phyloP scores from a whole-genome alignment of 2,329 filamentous ascomycete species.

The Talaromyces islandicus region DNA sequence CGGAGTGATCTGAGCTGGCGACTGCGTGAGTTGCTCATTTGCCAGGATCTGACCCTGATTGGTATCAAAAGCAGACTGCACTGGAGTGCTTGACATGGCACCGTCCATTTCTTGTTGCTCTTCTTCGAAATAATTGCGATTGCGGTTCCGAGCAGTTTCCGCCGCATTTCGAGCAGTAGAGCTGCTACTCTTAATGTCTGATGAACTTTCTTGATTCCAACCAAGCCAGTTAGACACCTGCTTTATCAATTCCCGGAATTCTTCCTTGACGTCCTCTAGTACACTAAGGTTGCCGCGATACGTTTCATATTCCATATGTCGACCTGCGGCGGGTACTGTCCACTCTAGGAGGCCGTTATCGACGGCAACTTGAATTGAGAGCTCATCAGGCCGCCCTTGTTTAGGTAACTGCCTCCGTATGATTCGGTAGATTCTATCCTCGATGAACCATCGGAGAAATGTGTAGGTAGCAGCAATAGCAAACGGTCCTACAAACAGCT shows the following conservation, averaged over 20 bases:
- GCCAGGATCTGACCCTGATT: constrained; percentile 19
- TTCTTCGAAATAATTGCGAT: background rate
- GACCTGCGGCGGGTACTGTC: constrained; percentile 35
- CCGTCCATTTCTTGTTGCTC: background rate
- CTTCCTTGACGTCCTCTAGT: constrained; percentile 31
- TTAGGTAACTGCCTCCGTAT: constrained; percentile 37
- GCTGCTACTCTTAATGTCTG: constrained; percentile 12
- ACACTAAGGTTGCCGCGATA: constrained; percentile 31
- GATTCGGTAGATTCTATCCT: constrained; percentile 35
- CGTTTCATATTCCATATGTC: constrained; percentile 34
- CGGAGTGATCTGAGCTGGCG: constrained; percentile 31
- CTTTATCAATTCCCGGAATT: constrained; percentile 23
- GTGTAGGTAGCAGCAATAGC: constrained; percentile 29
- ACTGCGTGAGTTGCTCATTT: constrained; percentile 32
- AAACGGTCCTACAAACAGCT: constrained; percentile 30
- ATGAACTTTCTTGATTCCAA: constrained; percentile 15
- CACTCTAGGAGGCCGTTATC: constrained; percentile 40
- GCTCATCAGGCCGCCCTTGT: constrained; percentile 32
- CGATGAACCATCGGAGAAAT: constrained; percentile 31
- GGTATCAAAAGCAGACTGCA: background rate
- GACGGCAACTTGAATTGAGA: constrained; percentile 36
- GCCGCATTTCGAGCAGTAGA: background rate
- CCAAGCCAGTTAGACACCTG: constrained; percentile 29
- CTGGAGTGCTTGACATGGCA: background rate
- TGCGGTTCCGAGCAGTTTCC: background rate